Conservation (phyloP, 306 rosid genomes). For the Canavalia ensiformis region DNA sequence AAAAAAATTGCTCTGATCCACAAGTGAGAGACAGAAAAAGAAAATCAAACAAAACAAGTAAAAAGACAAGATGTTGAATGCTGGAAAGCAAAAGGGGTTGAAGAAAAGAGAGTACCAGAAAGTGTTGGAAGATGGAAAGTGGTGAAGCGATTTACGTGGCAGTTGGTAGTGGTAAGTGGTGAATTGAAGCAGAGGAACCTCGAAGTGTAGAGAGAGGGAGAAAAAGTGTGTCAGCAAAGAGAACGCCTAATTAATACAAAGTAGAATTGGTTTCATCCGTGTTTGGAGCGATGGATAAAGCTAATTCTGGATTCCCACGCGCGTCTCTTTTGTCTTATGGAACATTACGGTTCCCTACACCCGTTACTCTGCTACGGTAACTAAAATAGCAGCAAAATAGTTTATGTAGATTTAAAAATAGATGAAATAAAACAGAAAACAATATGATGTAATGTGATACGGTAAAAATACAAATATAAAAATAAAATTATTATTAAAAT, state of each 20-base stretch:
- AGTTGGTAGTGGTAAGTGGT: not conserved
- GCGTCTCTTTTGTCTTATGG: constrained; percentile 30
- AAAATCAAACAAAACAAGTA: constrained; percentile 17
- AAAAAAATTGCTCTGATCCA: not conserved
- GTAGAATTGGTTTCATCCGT: not conserved
- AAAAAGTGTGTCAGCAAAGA: not conserved
- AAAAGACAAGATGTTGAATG: not conserved
- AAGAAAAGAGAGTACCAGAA: constrained; percentile 11
- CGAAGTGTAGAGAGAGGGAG: not conserved
- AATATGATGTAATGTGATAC: too few relatives aligned
- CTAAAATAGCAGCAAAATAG: too few relatives aligned
- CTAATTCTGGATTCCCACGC: constrained; percentile 35
- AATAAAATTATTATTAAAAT: too few relatives aligned
- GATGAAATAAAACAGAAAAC: too few relatives aligned
- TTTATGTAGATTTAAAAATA: too few relatives aligned
- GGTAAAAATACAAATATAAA: too few relatives aligned
- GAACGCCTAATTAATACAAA: constrained; percentile 37
- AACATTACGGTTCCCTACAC: not conserved
- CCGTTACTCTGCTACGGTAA: too few relatives aligned
- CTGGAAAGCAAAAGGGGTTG: not conserved
- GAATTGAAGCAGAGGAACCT: constrained; percentile 38
- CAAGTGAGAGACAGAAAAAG: not conserved
- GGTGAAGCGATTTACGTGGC: not conserved
- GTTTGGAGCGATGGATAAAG: not conserved
- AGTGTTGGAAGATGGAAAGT: constrained; percentile 17